These are phyloP conservation scores for Chlorella sp. DNA, from an alignment of 139 green algal genomes.

Conservation along the genomic window DNA sequence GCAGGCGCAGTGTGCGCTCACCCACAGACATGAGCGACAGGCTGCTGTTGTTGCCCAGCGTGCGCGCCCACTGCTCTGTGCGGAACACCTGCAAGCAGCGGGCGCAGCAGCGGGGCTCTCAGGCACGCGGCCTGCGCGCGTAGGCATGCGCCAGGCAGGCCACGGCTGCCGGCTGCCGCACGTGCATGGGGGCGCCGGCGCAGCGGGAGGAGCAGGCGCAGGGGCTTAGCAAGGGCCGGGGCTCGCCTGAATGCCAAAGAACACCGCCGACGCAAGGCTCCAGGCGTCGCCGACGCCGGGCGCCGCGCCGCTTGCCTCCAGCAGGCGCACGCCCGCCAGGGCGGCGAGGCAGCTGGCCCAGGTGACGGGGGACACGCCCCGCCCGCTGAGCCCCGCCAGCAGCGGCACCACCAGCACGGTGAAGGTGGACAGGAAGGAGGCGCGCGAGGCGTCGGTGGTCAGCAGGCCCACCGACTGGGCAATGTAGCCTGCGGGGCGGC, in stretches of 20 bases:
- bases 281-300: slow-evolving; percentile 73
- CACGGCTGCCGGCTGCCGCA: too few relatives aligned
- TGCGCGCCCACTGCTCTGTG: slow-evolving; percentile 57
- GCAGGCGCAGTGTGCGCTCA: background rate
- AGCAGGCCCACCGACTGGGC: slow-evolving; percentile 71
- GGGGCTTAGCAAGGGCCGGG: too few relatives aligned
- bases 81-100: slow-evolving; percentile 49
- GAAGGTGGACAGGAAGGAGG: slow-evolving; percentile 83
- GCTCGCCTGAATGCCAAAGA: slow-evolving; percentile 70
- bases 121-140: too few relatives aligned
- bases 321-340: slow-evolving; percentile 70
- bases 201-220: too few relatives aligned
- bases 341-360: slow-evolving; percentile 69
- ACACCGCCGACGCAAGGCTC: slow-evolving; percentile 71
- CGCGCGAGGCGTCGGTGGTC: slow-evolving; percentile 74
- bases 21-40: slow-evolving; percentile 61
- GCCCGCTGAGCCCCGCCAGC: slow-evolving; percentile 71
- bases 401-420: slow-evolving; percentile 88
- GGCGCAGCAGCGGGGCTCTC: too few relatives aligned
- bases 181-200: too few relatives aligned
- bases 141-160: too few relatives aligned
- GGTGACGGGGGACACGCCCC: slow-evolving; percentile 64
- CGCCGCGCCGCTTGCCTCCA: slow-evolving; percentile 62
- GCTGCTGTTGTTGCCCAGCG: slow-evolving; percentile 33
- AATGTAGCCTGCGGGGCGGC: slow-evolving; percentile 48